phyloP scores from a whole-genome alignment of 73 alveolate genomes.

The Stentor coeruleus region DNA sequence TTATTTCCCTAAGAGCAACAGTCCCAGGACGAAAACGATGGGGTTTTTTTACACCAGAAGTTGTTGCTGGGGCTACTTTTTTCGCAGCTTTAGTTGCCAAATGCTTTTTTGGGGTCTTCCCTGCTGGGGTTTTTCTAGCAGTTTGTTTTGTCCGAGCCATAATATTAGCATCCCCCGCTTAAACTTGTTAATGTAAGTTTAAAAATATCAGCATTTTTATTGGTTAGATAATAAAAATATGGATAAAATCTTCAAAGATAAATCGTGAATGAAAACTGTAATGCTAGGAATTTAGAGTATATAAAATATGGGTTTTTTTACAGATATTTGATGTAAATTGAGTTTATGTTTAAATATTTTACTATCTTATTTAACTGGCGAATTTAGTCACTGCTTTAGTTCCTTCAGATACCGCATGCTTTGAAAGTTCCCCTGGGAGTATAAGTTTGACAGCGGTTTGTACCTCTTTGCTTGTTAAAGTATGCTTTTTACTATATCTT shows the following conservation, averaged over 20 bases:
- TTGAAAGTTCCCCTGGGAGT: constrained; percentile 28
- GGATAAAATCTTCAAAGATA: too few species aligned
- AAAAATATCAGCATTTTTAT: too few species aligned
- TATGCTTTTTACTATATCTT: constrained; percentile 14
- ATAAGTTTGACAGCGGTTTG: constrained; percentile 32
- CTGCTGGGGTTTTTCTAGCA: constrained; percentile 24
- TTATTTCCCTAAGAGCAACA: constrained; percentile 81
- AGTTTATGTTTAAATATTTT: too few species aligned
- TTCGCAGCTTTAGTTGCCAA: too few species aligned
- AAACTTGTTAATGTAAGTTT: too few species aligned
- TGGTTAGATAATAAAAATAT: too few species aligned
- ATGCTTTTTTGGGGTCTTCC: constrained; percentile 44
- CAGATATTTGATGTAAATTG: too few species aligned
- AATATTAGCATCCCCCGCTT: too few species aligned
- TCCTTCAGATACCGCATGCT: constrained; percentile 35
- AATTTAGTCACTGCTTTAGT: constrained; percentile 28
- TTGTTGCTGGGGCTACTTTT: constrained; percentile 41
- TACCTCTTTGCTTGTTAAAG: constrained; percentile 26
- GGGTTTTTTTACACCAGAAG: constrained; percentile 68
- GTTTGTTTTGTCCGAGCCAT: not conserved
- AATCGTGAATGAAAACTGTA: too few species aligned
- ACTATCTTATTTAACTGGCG: too few species aligned
- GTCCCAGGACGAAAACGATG: constrained; percentile 85
- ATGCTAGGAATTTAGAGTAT: too few species aligned
- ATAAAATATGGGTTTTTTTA: too few species aligned